A percentile compares a stretch with the other conserved stretches of the same genome.
phyloP scores from a whole-genome alignment of 768 basidiomycete genomes.

The Lepiota brunneoincarnata region DNA sequence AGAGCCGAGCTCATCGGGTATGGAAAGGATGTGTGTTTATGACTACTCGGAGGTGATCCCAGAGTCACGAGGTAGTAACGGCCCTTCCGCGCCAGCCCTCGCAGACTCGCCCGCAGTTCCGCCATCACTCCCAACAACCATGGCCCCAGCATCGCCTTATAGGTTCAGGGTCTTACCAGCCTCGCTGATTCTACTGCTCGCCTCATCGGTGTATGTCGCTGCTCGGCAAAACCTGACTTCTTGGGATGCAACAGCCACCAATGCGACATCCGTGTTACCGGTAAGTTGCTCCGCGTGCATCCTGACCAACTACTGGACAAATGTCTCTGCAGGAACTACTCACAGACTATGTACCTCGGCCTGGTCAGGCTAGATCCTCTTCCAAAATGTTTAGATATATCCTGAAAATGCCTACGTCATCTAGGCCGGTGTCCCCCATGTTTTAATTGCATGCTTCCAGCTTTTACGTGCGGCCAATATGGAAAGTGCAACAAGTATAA shows the following conservation, averaged over 20 bases:
- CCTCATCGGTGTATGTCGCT: neutral
- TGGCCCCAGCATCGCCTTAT: neutral
- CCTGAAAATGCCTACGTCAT: constrained; percentile 1
- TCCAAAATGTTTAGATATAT: neutral
- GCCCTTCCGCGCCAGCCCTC: neutral
- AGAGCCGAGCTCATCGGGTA: constrained; percentile 27
- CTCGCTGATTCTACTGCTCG: neutral
- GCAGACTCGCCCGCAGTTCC: neutral
- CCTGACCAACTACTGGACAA: neutral
- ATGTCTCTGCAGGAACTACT: constrained; percentile 1
- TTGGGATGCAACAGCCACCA: neutral
- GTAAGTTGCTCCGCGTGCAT: neutral
- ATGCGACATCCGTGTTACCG: constrained; percentile 5
- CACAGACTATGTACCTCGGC: neutral
- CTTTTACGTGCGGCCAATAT: constrained; percentile 90
- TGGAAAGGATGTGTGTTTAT: neutral
- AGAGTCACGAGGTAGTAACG: neutral
- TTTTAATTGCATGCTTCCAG: constrained; percentile 94
- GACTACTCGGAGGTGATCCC: neutral
- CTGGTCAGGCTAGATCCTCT: constrained; percentile 2
- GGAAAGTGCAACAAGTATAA: constrained; percentile 89
- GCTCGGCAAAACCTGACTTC: neutral
- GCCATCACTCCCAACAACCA: neutral
- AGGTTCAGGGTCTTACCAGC: neutral
- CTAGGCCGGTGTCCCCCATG: constrained; percentile 77